Evolutionary conservation across 2,329 filamentous ascomycete species (phyloP), one percentile per base, ranked within the genome.

Genomic region (Penicillium sp.): DNA sequence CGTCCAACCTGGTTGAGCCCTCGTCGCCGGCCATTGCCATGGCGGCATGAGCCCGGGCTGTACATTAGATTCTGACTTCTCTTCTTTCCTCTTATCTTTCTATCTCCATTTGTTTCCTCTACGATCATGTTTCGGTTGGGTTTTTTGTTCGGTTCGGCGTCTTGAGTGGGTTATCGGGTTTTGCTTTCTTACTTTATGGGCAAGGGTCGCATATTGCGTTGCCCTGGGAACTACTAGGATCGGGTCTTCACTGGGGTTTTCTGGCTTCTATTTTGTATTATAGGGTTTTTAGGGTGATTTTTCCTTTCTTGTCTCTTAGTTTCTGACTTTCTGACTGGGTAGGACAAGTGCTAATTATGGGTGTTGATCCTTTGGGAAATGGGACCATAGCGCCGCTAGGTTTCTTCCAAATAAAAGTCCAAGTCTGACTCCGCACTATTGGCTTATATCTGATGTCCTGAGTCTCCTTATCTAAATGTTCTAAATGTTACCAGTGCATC

Each of bases 1-100:
- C 77, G 16, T 74, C 77, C 14, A 78, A 79, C 58, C 70, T 76
- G 42, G 76, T 79, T 19, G 83, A 81, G 65, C 84, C 84, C 43
- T 84, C 84, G 14, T 78, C 79, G 50, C 79, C 81, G 22, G 72
- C 73, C 33, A 71, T 78, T 60, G 70, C 74, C 44, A 72, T 77
- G 67, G 60, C 73, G 46, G 74, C 74, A 35, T 75, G 70, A 64
- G 43, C 60, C 16, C 42, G 42, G 59, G 61, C 43, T 70, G 68
- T 73, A 71, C 52, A 66, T 62, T 71, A 70, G 24, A 39, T 57
- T 57, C 59, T 33, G 58, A 55, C 45, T 54, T 50, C 27, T 43
- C 52, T 39, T 37, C 49, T 45, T 54, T 33, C 52, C 24, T 37
- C 35, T 55, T 49, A 26, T 50, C 49, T 43, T 55, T 22, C 14